Conservation (phyloP, 2,329 filamentous ascomycete genomes). For the Fusarium guadeloupense region DNA sequence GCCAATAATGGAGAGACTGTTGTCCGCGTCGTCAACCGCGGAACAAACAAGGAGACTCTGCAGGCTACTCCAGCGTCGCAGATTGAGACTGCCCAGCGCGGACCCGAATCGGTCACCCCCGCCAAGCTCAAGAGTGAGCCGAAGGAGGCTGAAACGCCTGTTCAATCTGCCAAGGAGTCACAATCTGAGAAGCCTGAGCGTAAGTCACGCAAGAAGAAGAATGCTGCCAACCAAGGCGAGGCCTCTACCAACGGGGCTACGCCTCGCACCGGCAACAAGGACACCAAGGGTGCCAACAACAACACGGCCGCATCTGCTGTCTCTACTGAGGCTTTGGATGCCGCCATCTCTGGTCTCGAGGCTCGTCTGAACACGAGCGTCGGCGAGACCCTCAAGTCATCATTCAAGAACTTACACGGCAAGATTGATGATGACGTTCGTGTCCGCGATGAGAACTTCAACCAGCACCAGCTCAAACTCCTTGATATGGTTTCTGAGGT, state of each 20-base stretch:
- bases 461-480: conserved; percentile 62
- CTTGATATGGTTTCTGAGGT: conserved; percentile 68
- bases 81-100: conserved; percentile 45
- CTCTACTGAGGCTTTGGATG: conserved; percentile 60
- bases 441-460: conserved; percentile 61
- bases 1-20: conserved; percentile 49
- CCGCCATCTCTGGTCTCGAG: conserved; percentile 64
- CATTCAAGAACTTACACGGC: conserved; percentile 69
- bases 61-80: conserved; percentile 39
- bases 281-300: conserved; percentile 46
- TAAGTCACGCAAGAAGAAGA: conserved; percentile 74
- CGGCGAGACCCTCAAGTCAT: conserved; percentile 62
- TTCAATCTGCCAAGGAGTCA: conserved; percentile 51
- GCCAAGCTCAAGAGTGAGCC: conserved; percentile 55
- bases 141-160: conserved; percentile 59
- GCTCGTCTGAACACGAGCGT: conserved; percentile 60
- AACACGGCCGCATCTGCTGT: conserved; percentile 41
- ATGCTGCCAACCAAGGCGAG: conserved; percentile 55
- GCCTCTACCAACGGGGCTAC: conserved; percentile 54
- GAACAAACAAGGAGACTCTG: conserved; percentile 50
- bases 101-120: conserved; percentile 46
- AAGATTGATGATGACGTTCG: conserved; percentile 72
- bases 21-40: conserved; percentile 49
- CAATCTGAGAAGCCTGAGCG: conserved; percentile 69
- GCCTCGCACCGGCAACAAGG: conserved; percentile 50